A percentile compares a stretch with the other conserved stretches of the same genome.
These are phyloP conservation scores for Fennellomyces sp. DNA, from an alignment of 371 early-diverging fungal species.

Conservation along the genomic window DNA sequence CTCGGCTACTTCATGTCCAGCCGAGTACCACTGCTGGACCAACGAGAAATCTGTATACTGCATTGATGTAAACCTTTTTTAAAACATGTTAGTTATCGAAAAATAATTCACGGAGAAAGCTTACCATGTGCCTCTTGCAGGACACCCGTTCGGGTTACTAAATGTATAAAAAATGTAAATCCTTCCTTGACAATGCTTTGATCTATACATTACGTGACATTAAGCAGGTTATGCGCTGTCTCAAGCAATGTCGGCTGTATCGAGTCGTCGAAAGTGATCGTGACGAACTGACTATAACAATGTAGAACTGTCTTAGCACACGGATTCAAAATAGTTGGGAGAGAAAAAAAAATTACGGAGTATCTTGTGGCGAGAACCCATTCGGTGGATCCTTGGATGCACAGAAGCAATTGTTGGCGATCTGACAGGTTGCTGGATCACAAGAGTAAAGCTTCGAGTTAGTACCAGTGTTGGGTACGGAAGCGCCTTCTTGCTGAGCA, in stretches of 20 bases:
- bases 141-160: conserved; percentile 69
- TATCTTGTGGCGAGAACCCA: conserved; percentile 51
- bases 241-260: conserved; percentile 47
- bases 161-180: conserved; percentile 2
- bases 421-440: conserved; percentile 59
- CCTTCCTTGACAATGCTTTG: background rate
- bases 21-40: conserved; percentile 71
- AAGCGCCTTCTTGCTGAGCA: conserved; percentile 35
- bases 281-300: conserved; percentile 51
- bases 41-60: conserved; percentile 67
- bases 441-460: conserved; percentile 42
- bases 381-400: conserved; percentile 66
- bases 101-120: background rate
- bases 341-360: conserved; percentile 63
- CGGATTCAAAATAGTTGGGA: background rate
- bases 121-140: conserved; percentile 56
- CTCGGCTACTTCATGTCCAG: conserved; percentile 69
- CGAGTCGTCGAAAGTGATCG: conserved; percentile 73
- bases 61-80: conserved; percentile 58
- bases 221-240: conserved; percentile 37
- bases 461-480: conserved; percentile 12
- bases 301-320: background rate
- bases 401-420: conserved; percentile 65
- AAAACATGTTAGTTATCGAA: background rate
- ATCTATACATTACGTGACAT: conserved; percentile 43